These are phyloP conservation scores for Tetrastigma voinierianum DNA, from an alignment of 164 flowering plant species.

Conservation along the genomic window DNA sequence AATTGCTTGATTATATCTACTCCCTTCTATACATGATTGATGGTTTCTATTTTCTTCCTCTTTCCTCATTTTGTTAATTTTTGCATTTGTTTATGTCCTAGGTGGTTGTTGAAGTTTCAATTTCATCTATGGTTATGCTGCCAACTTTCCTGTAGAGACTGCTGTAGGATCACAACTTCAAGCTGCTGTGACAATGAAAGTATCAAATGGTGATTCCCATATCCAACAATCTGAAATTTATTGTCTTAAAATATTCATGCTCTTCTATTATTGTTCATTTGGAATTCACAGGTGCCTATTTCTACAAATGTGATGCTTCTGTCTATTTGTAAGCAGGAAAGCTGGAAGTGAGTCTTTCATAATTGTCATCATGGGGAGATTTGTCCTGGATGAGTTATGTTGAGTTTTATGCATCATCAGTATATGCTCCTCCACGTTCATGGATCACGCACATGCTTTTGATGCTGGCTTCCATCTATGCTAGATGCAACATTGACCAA, in stretches of 20 bases:
- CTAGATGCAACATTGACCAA: slow-evolving; percentile 67
- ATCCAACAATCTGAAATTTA: slow-evolving; percentile 2
- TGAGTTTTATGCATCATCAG: slow-evolving; percentile 17
- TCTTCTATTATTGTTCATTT: slow-evolving; percentile 9
- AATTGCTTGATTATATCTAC: neutral
- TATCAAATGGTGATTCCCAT: slow-evolving; percentile 58
- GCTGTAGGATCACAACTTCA: slow-evolving; percentile 78
- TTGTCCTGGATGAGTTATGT: slow-evolving; percentile 17
- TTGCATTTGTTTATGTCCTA: slow-evolving; percentile 11
- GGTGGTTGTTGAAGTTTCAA: slow-evolving; percentile 74
- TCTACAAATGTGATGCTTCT: slow-evolving; percentile 82
- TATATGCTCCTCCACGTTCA: slow-evolving; percentile 64
- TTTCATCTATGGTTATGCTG: slow-evolving; percentile 70
- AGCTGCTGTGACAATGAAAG: slow-evolving; percentile 81
- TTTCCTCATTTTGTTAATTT: neutral
- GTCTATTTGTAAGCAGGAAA: slow-evolving; percentile 62
- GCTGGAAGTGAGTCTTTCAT: slow-evolving; percentile 62
- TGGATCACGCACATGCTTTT: slow-evolving; percentile 66
- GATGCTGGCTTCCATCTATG: slow-evolving; percentile 57
- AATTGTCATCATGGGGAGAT: slow-evolving; percentile 44
- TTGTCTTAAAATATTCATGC: neutral
- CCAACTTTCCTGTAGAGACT: slow-evolving; percentile 74
- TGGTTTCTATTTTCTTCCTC: neutral
- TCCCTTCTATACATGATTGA: neutral
- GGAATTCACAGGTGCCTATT: slow-evolving; percentile 54